Conservation (phyloP, 2,329 filamentous ascomycete genomes). For the Fusarium compactum region DNA sequence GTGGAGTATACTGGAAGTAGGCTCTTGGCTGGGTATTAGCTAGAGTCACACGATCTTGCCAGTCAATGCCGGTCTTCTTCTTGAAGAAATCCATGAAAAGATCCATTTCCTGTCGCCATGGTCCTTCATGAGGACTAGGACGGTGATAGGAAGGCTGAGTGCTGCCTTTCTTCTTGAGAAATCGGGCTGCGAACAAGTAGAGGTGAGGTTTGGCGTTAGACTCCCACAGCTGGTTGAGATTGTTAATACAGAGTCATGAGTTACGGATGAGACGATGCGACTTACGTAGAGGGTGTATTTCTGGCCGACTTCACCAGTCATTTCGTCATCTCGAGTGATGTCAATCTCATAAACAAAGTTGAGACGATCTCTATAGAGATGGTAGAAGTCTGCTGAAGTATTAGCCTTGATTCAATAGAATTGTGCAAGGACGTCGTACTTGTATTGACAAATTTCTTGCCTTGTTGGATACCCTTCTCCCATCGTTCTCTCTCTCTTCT, state of each 20-base stretch:
- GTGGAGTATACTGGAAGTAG: constrained; percentile 61
- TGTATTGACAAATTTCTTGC: constrained; percentile 60
- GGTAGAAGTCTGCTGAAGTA: constrained; percentile 64
- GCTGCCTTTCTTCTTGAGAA: constrained; percentile 57
- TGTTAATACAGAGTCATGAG: not conserved
- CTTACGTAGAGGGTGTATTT: constrained; percentile 71
- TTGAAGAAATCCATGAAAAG: constrained; percentile 70
- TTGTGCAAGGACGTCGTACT: constrained; percentile 51
- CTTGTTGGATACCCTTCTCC: constrained; percentile 56
- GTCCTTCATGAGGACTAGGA: constrained; percentile 54
- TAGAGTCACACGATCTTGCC: constrained; percentile 65
- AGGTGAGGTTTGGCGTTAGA: constrained; percentile 68
- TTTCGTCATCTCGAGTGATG: constrained; percentile 65
- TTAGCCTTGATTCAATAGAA: not conserved
- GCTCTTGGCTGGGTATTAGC: constrained; percentile 49
- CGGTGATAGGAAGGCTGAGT: constrained; percentile 53
- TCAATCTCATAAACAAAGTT: constrained; percentile 74
- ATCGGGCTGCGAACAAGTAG: constrained; percentile 71
- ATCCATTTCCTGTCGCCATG: constrained; percentile 59
- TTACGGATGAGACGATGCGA: constrained; percentile 12
- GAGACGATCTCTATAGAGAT: constrained; percentile 71
- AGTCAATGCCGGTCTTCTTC: constrained; percentile 67
- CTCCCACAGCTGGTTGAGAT: constrained; percentile 70
- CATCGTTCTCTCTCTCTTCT: constrained; percentile 51
- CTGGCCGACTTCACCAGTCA: constrained; percentile 63